Conservation (phyloP, 1,139 yeast genomes). For the Yamadazyma triangularis region DNA sequence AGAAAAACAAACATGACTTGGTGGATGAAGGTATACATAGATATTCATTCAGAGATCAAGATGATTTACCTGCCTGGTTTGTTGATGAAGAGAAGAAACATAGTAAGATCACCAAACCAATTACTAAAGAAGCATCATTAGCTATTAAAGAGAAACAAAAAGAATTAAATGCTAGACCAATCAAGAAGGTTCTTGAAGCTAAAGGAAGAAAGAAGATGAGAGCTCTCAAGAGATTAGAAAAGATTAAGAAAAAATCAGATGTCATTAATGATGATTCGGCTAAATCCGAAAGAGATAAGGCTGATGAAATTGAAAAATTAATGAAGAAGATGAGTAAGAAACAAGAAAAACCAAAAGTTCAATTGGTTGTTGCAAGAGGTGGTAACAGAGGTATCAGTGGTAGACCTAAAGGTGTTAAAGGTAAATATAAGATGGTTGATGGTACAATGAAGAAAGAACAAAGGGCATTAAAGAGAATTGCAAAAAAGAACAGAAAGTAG, state of each 20-base stretch:
- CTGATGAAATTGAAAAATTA: slow-evolving; percentile 84
- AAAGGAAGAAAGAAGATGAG: slow-evolving; percentile 96
- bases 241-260: slow-evolving; percentile 91
- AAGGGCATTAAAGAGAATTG: slow-evolving; percentile 85
- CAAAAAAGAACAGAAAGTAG: slow-evolving; percentile 59
- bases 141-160: slow-evolving; percentile 88
- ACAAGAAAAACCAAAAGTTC: slow-evolving; percentile 73
- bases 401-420: slow-evolving; percentile 95
- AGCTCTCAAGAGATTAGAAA: slow-evolving; percentile 83
- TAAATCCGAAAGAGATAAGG: slow-evolving; percentile 88
- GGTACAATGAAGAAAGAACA: slow-evolving; percentile 97
- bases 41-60: slow-evolving; percentile 86
- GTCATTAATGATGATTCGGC: slow-evolving; percentile 82
- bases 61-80: slow-evolving; percentile 94
- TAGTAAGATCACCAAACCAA: slow-evolving; percentile 82
- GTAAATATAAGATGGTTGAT: slow-evolving; percentile 98
- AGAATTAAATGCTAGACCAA: slow-evolving; percentile 94
- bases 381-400: slow-evolving; percentile 82
- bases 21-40: slow-evolving; percentile 89
- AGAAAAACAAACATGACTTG: slow-evolving; percentile 75
- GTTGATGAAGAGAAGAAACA: slow-evolving; percentile 86
- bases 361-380: slow-evolving; percentile 89
- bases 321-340: slow-evolving; percentile 80
- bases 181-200: slow-evolving; percentile 96
- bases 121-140: slow-evolving; percentile 93